phyloP scores from a whole-genome alignment of 2,329 filamentous ascomycete species.

The Periconia digitata region DNA sequence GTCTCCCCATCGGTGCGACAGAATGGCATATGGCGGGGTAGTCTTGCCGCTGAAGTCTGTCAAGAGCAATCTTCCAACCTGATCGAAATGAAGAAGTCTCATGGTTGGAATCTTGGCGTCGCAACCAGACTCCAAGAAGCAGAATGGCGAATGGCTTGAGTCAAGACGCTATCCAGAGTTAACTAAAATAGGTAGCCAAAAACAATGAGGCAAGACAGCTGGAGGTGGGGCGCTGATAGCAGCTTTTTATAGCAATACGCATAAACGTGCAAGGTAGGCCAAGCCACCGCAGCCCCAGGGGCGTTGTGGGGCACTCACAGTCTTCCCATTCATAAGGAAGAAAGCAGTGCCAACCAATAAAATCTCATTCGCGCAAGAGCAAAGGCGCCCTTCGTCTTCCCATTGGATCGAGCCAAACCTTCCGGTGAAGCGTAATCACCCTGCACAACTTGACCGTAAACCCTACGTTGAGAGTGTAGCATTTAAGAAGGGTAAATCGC shows the following conservation, averaged over 20 bases:
- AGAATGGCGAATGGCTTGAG: not conserved
- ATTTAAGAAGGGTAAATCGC: not conserved
- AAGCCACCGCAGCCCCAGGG: not conserved
- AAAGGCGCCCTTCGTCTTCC: not conserved
- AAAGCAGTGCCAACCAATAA: not conserved
- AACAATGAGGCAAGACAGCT: not conserved
- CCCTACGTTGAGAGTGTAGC: not conserved
- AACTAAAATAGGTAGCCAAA: not conserved
- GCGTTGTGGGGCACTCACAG: not conserved
- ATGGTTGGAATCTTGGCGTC: not conserved
- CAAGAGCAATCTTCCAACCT: not conserved
- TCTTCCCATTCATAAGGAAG: not conserved
- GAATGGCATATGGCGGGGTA: slow-evolving; percentile 25
- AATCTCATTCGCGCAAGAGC: not conserved
- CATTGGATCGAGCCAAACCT: not conserved
- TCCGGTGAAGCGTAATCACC: not conserved
- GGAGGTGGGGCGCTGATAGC: too few species aligned
- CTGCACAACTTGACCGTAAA: not conserved
- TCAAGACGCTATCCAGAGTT: not conserved
- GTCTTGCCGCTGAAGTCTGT: slow-evolving; percentile 7
- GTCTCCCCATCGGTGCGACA: slow-evolving; percentile 36
- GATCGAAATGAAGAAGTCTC: slow-evolving; percentile 1
- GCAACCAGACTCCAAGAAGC: not conserved
- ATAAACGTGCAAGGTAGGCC: not conserved
- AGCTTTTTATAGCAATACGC: too few species aligned